A percentile compares a stretch with the other conserved stretches of the same genome.
These are phyloP conservation scores for Lablab purpureus DNA, from an alignment of 306 rosid genomes.

Conservation along the genomic window DNA sequence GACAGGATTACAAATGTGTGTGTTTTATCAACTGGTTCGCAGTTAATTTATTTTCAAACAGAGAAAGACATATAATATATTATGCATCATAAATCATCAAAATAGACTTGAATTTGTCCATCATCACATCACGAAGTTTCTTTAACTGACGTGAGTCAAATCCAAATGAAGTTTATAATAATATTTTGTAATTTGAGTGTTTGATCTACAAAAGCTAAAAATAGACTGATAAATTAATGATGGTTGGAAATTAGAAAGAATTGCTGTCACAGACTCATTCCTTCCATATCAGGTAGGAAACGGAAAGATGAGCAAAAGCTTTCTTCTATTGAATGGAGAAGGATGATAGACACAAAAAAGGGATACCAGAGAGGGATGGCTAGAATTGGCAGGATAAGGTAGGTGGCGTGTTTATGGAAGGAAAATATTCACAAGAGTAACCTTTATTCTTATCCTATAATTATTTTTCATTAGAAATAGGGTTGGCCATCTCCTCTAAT, in stretches of 20 bases:
- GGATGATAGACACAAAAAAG: neutral
- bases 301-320: neutral
- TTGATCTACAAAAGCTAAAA: slow-evolving; percentile 35
- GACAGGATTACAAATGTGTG: neutral
- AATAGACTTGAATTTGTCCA: slow-evolving; percentile 15
- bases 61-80: slow-evolving; percentile 6
- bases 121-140: slow-evolving; percentile 16
- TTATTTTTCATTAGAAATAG: neutral
- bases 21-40: neutral
- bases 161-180: slow-evolving; percentile 29
- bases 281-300: slow-evolving; percentile 7
- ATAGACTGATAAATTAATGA: slow-evolving; percentile 3
- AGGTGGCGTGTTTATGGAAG: neutral
- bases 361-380: neutral
- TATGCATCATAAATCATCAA: slow-evolving; percentile 4
- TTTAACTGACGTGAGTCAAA: neutral
- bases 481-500: slow-evolving; percentile 5
- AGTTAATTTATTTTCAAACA: neutral
- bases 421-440: slow-evolving; percentile 9
- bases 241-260: slow-evolving; percentile 14
- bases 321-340: neutral
- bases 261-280: neutral
- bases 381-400: neutral
- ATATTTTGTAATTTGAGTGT: neutral
- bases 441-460: slow-evolving; percentile 21